Percentiles rank a stretch among this genome's conserved stretches.
Evolutionary conservation across 2,329 filamentous ascomycete species (phyloP).

Genomic region (Monosporascus sp.): DNA sequence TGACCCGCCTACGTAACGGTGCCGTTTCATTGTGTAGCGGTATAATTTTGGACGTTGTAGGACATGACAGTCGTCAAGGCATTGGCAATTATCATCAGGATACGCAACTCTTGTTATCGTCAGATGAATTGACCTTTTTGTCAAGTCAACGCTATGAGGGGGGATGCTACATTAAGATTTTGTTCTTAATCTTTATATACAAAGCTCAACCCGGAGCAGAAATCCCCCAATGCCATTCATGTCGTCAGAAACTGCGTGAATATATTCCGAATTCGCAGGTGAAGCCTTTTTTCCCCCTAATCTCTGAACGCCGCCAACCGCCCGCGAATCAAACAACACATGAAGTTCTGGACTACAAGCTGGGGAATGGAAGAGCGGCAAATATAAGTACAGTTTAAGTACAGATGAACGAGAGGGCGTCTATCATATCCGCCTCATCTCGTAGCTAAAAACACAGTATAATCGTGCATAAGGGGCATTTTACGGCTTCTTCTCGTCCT

Average conservation of each 20-base stretch:
- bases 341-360: slow-evolving; percentile 20
- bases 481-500: slow-evolving; percentile 65
- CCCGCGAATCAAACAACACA: slow-evolving; percentile 30
- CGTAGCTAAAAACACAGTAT: slow-evolving; percentile 15
- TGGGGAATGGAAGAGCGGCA: slow-evolving; percentile 26
- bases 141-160: slow-evolving; percentile 33
- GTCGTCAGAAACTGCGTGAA: slow-evolving; percentile 36
- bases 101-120: too few species aligned
- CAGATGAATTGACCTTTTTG: too few species aligned
- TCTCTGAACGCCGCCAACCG: slow-evolving; percentile 29
- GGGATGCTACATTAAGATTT: slow-evolving; percentile 52
- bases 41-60: too few species aligned
- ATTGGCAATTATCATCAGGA: too few species aligned
- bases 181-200: slow-evolving; percentile 38
- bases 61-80: too few species aligned
- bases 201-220: slow-evolving; percentile 33
- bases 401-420: slow-evolving; percentile 34
- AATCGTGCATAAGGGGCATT: slow-evolving; percentile 11
- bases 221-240: slow-evolving; percentile 36
- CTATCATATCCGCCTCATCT: slow-evolving; percentile 28
- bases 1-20: too few species aligned
- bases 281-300: slow-evolving; percentile 20
- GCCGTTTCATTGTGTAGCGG: too few species aligned
- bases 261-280: slow-evolving; percentile 15
- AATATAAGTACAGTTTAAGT: slow-evolving; percentile 48